A percentile compares a stretch with the other conserved stretches of the same genome.
These are phyloP conservation scores for Fusarium luffae DNA, from an alignment of 2,329 filamentous ascomycete species.

Conservation along the genomic window DNA sequence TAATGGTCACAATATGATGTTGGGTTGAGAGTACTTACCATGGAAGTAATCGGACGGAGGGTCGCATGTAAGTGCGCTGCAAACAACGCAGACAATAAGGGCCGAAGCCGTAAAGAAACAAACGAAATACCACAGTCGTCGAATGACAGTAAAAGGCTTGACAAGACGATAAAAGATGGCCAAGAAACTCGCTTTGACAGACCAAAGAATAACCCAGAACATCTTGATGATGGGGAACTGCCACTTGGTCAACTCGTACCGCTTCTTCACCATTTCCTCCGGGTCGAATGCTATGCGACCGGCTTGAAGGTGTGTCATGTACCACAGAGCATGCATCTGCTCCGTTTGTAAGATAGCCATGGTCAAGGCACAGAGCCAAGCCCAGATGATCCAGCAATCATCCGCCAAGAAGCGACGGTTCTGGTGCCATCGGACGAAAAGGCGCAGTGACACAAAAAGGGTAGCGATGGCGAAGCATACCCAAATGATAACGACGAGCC, in stretches of 20 bases:
- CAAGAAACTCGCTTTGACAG: constrained; percentile 28
- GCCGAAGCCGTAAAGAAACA: constrained; percentile 1
- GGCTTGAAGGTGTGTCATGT: constrained; percentile 10
- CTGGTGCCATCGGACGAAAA: constrained; percentile 21
- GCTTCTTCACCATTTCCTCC: background rate
- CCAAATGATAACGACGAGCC: constrained; percentile 10
- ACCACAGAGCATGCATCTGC: constrained; percentile 28
- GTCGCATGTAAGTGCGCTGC: constrained; percentile 14
- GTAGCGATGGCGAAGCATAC: constrained; percentile 20
- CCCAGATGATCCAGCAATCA: constrained; percentile 30
- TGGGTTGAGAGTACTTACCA: background rate
- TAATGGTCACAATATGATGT: background rate
- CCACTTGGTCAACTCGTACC: constrained; percentile 7
- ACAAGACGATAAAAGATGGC: constrained; percentile 19
- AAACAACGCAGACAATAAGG: constrained; percentile 10
- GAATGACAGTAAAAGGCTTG: constrained; percentile 11
- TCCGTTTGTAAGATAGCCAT: constrained; percentile 29
- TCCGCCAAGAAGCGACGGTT: constrained; percentile 18
- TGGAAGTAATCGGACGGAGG: constrained; percentile 20
- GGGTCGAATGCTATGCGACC: constrained; percentile 9
- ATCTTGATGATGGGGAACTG: constrained; percentile 30
- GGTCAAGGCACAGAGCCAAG: constrained; percentile 17
- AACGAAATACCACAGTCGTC: constrained; percentile 18
- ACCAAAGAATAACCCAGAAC: constrained; percentile 31
- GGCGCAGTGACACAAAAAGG: background rate